These are phyloP conservation scores for Lactarius sanguifluus DNA, from an alignment of 768 basidiomycete genomes.

Conservation along the genomic window DNA sequence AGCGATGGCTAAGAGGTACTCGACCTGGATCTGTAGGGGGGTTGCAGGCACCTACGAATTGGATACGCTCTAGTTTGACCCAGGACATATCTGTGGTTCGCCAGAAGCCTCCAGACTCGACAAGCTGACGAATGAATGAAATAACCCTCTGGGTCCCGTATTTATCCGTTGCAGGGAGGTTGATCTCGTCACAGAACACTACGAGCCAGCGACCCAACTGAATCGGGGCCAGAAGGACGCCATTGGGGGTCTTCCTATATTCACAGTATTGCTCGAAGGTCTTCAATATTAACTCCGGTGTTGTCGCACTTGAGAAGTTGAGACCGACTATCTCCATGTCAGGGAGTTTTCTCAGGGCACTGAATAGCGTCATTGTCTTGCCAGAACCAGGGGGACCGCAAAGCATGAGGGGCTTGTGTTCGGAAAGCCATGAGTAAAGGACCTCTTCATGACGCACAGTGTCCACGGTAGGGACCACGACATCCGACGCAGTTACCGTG, in stretches of 20 bases:
- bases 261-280: slow-evolving; percentile 99
- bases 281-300: slow-evolving; percentile 96
- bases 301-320: slow-evolving; percentile 99
- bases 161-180: slow-evolving; percentile 93
- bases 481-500: slow-evolving; percentile 90
- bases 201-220: slow-evolving; percentile 98
- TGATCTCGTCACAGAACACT: slow-evolving; percentile 99
- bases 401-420: slow-evolving; percentile 97
- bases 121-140: slow-evolving; percentile 95
- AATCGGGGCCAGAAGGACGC: slow-evolving; percentile 89
- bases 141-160: slow-evolving; percentile 99
- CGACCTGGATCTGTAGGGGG: slow-evolving; percentile 99
- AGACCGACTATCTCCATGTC: slow-evolving; percentile 99
- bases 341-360: slow-evolving; percentile 93
- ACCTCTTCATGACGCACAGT: slow-evolving; percentile 99
- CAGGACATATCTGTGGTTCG: slow-evolving; percentile 91
- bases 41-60: slow-evolving; percentile 99
- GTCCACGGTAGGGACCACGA: slow-evolving; percentile 98
- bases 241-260: slow-evolving; percentile 97
- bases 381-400: slow-evolving; percentile 99
- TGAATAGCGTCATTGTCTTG: slow-evolving; percentile 99
- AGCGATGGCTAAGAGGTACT: slow-evolving; percentile 96
- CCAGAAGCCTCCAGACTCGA: slow-evolving; percentile 95
- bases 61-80: slow-evolving; percentile 98
- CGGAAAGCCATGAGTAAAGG: slow-evolving; percentile 96